phyloP scores from a whole-genome alignment of 2,329 filamentous ascomycete genomes.

The Shiraia bambusicola region DNA sequence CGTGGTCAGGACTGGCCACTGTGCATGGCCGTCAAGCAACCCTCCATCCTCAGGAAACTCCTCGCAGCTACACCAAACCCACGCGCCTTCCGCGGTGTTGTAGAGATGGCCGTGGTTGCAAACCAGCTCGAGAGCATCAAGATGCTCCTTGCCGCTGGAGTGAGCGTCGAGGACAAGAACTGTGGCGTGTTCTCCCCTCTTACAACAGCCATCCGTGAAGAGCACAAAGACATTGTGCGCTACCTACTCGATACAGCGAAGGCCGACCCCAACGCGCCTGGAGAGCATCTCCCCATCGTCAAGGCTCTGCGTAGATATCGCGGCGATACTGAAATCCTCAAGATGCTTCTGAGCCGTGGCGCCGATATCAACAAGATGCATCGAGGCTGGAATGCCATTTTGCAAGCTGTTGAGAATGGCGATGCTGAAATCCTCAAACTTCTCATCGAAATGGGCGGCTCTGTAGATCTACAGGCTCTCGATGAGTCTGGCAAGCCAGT shows the following conservation, averaged over 20 bases:
- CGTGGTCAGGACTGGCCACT: constrained; percentile 71
- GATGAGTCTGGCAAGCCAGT: constrained; percentile 35
- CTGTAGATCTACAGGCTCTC: constrained; percentile 33
- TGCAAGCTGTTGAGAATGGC: constrained; percentile 41
- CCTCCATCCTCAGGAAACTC: constrained; percentile 60
- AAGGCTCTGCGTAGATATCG: constrained; percentile 65
- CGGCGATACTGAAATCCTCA: constrained; percentile 62
- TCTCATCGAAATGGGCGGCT: constrained; percentile 38
- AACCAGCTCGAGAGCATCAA: constrained; percentile 68
- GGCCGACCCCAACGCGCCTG: constrained; percentile 66
- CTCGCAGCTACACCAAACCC: constrained; percentile 59
- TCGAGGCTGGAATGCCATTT: constrained; percentile 39
- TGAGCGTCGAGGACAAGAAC: constrained; percentile 70
- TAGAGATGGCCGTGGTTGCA: constrained; percentile 68
- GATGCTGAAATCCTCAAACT: constrained; percentile 37
- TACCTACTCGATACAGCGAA: constrained; percentile 63
- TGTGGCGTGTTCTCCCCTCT: constrained; percentile 71
- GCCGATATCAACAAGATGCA: constrained; percentile 65
- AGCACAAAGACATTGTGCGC: constrained; percentile 60
- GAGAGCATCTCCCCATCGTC: constrained; percentile 70
- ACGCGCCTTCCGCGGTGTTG: constrained; percentile 64
- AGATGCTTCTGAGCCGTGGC: constrained; percentile 63
- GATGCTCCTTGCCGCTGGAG: constrained; percentile 63
- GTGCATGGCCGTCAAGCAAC: constrained; percentile 66
- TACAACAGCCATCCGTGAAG: constrained; percentile 67